Conservation (phyloP, 495 filamentous ascomycete genomes). For the Pseudevernia furfuracea region DNA sequence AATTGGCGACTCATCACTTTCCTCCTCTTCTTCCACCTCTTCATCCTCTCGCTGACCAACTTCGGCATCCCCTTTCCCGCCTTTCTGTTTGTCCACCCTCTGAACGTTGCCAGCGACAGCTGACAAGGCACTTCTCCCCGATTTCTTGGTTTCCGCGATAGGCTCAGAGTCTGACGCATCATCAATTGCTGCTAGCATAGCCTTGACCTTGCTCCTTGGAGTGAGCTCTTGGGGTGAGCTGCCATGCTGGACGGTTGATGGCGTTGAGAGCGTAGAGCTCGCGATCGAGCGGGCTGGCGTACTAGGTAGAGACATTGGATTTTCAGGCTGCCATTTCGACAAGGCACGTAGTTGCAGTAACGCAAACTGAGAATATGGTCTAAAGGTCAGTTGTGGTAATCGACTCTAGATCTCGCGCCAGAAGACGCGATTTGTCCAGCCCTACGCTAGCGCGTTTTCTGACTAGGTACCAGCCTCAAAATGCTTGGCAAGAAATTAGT, state of each 20-base stretch:
- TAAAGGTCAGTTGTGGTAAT: neutral
- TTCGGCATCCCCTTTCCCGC: constrained; percentile 22
- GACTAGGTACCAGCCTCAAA: neutral
- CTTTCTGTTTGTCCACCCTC: constrained; percentile 1
- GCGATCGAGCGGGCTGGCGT: constrained; percentile 15
- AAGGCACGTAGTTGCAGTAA: neutral
- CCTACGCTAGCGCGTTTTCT: constrained; percentile 14
- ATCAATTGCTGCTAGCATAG: constrained; percentile 57
- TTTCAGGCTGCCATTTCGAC: neutral
- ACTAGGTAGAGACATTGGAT: constrained; percentile 11
- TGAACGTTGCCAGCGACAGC: constrained; percentile 9
- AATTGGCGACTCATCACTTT: constrained; percentile 46
- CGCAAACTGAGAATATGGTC: neutral
- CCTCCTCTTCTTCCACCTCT: constrained; percentile 29
- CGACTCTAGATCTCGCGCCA: constrained; percentile 2
- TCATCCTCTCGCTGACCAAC: constrained; percentile 26
- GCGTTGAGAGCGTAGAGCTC: constrained; percentile 13
- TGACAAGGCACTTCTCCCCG: constrained; percentile 3
- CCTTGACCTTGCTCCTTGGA: constrained; percentile 61
- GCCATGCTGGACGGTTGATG: constrained; percentile 14
- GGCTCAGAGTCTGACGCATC: constrained; percentile 48
- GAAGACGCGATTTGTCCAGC: constrained; percentile 11
- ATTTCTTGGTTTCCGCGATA: constrained; percentile 18
- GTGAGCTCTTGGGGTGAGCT: constrained; percentile 38
- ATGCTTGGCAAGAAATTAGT: constrained; percentile 8